phyloP scores from a whole-genome alignment of 352 stramenopile genomes.

The Saprolegnia diclina region DNA sequence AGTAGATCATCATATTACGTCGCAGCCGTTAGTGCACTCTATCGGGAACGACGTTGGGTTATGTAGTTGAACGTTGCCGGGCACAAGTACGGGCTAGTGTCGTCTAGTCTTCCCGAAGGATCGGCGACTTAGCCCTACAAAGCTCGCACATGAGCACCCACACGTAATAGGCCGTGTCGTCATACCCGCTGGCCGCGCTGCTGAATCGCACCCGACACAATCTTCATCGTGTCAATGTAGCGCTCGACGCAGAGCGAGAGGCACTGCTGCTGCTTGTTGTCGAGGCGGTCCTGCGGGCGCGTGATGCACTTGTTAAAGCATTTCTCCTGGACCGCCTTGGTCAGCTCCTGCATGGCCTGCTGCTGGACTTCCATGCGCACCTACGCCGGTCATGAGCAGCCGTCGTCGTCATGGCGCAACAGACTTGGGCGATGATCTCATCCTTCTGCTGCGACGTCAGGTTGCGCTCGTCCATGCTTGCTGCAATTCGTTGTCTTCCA shows the following conservation, averaged over 20 bases:
- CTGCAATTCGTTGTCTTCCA: constrained; percentile 8
- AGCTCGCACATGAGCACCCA: not conserved
- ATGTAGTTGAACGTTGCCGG: too few relatives aligned
- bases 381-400: constrained; percentile 31
- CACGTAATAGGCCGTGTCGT: not conserved
- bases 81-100: too few relatives aligned
- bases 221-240: constrained; percentile 90
- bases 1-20: too few relatives aligned
- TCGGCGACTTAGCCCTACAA: not conserved
- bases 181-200: constrained; percentile 42
- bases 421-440: constrained; percentile 72
- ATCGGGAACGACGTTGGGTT: too few relatives aligned
- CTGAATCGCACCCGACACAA: constrained; percentile 77
- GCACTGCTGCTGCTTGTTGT: constrained; percentile 89
- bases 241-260: constrained; percentile 82
- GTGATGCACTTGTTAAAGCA: constrained; percentile 89
- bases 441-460: constrained; percentile 81
- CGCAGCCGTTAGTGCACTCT: too few relatives aligned
- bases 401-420: constrained; percentile 7
- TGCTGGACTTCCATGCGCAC: constrained; percentile 78
- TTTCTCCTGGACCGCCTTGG: constrained; percentile 83
- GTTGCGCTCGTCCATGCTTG: constrained; percentile 57
- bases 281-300: constrained; percentile 69
- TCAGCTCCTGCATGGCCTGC: constrained; percentile 79
- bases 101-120: not conserved